Evolutionary conservation across 768 basidiomycete genomes (phyloP), one percentile per base, ranked within the genome.

Genomic region (Lyophyllum semitale): DNA sequence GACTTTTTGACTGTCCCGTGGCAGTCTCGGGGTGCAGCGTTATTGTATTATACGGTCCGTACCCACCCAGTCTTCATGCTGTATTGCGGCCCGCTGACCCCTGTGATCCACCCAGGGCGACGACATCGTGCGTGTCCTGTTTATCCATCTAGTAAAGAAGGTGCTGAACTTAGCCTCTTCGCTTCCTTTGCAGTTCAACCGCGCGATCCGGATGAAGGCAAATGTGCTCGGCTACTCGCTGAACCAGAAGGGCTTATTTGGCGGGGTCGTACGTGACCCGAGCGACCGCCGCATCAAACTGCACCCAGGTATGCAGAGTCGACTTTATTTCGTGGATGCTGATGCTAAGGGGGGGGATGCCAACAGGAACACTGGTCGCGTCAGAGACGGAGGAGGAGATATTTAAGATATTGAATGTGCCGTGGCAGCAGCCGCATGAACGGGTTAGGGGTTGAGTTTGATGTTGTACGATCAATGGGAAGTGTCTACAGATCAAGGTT

Each of bases 1-100:
- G 94, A 96, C 65, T 87, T 95, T 57, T 73, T 97, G 27, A 85
- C 85, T 17, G 83, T 95, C 1, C 93, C 95, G 1, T 95, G 87
- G 81, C 70, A 73, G 48, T 83, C 79, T 25, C 82, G 87, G 63
- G 95, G 95, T 0, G 94, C 89, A 1, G 93, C 94, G 0, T 70
- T 95, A 48, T 71, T 97, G n/a, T 97, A 97, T 69, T 97, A 93
- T 66, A 96, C 95, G 1, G 92, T 88, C 58, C 63, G 81, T 71
- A 42, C 13, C 20, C 26, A 43, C 12, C 33, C 45, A n/a, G 25
- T 53, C 18, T 50, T 25, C 17, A 40, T 37, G 8, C 11, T 8
- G 15, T 37, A 15, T 27, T 38, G 29, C 43, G 40, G 13, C 46
- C 48, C 29, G 26, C 48, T n/a, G 50, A 51, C 30, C 18, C 9